Base-by-base conservation (phyloP, 192 early-diverging fungal genomes). In the Chytriomyces hyalinus region DNA sequence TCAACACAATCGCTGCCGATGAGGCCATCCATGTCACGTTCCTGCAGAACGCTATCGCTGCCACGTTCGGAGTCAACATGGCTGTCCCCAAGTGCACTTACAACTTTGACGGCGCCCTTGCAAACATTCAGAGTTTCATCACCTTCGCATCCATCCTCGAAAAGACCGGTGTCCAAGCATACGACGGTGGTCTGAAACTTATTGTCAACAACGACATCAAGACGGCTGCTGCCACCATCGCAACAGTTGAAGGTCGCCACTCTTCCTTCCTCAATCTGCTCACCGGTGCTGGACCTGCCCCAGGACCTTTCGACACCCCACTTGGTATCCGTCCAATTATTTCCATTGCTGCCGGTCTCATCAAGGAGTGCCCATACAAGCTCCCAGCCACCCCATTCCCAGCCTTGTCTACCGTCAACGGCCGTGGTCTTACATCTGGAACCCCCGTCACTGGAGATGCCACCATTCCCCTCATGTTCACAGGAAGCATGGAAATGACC, bases 201-300 rank as follows among this genome's bases (percentile, higher is more conserved):
- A 73, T 86, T 64, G 10, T n/a, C 5, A 49, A 57, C 60, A 70
- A 78, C 69, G 71, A 82, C 61, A 46, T 89, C 49, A 77, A 84
- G 77, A 88, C 81, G 7, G 87, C 84, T n/a, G 87, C 75, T 73
- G 88, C 83, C 1, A 45, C 85, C 45, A 88, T 89, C 65, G 82
- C 72, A 5, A 88, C 87, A n/a, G 76, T 88, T 45, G 87, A 89
- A 61, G 87, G 73, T 46, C 88, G 87, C 62, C 88, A 89, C 67
- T 75, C 87, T 2, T 60, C 88, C 6, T 78, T 87, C 60, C 70
- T 89, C 65, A 89, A 89, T 70, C 17, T 84, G 24, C 67, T 78
- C 49, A 76, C 74, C 3, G 43, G 63, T 6, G 53, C 28, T 15
- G 45, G 64, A 28, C 68, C 76, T 3, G n/a, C 80, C 15, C 83